phyloP scores from a whole-genome alignment of 2,329 filamentous ascomycete species.

The Exophiala sideris region DNA sequence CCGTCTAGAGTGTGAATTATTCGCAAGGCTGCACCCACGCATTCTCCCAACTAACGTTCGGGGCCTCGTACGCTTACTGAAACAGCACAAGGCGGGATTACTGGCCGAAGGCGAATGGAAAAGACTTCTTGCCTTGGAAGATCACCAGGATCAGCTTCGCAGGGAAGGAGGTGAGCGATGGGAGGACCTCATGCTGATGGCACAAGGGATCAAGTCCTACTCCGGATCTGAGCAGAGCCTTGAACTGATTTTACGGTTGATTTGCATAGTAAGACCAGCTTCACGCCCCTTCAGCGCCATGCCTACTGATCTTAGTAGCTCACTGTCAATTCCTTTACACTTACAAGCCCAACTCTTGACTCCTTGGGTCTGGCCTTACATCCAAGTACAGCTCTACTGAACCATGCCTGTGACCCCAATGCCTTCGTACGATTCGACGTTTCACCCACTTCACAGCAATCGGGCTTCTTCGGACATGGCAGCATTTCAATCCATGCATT shows the following conservation, averaged over 20 bases:
- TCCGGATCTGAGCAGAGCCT: constrained; percentile 46
- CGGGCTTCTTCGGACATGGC: constrained; percentile 3
- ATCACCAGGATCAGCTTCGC: constrained; percentile 50
- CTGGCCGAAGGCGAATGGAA: constrained; percentile 42
- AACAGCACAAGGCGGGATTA: constrained; percentile 39
- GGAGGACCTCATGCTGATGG: constrained; percentile 51
- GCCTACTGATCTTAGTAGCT: constrained; percentile 37
- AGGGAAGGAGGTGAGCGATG: constrained; percentile 40
- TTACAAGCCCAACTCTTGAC: constrained; percentile 55
- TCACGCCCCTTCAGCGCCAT: background rate
- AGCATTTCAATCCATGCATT: constrained; percentile 37
- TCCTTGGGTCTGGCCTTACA: constrained; percentile 59
- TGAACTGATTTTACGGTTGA: constrained; percentile 42
- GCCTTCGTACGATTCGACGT: constrained; percentile 57
- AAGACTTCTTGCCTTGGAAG: constrained; percentile 43
- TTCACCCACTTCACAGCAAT: constrained; percentile 28
- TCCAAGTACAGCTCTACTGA: constrained; percentile 52
- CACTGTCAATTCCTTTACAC: constrained; percentile 57
- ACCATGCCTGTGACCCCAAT: constrained; percentile 63
- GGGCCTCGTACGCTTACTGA: constrained; percentile 53
- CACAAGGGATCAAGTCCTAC: constrained; percentile 54
- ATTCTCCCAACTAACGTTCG: constrained; percentile 56
- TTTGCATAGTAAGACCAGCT: constrained; percentile 28
- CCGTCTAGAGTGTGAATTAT: constrained; percentile 58
- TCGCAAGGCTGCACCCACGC: constrained; percentile 43